Base-by-base conservation (phyloP, 192 early-diverging fungal species). In the Umbelopsis sp. region DNA sequence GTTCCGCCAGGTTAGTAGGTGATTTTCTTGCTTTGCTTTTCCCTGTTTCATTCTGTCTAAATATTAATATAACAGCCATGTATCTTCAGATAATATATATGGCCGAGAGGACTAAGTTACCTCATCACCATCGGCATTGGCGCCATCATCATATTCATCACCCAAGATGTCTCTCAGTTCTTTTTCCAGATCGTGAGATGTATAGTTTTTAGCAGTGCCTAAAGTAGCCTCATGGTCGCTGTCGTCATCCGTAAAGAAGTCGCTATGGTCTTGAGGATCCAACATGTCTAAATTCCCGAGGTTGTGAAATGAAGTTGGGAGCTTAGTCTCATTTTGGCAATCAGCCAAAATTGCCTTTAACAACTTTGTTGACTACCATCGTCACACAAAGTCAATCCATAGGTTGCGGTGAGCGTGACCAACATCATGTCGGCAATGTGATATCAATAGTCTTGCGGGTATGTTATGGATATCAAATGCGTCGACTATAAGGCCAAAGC, bases 91-190 rank as follows among this genome's bases (percentile, higher is more conserved):
- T 49, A 16, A n/a, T 2, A 9, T 4, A 5, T 49, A 49, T 21
- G 47, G 47, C n/a, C 47, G 47, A 5, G 20, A 49, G 20, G 47
- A 21, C 20, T 16, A 8, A 29, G 3, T 32, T 44, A 68, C 47
- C 66, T 50, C 47, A 4, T n/a, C 70, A 41, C 10, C 68, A 20
- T 32, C 38, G 6, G 41, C 53, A 38, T 71, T 26, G 24, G 49
- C 70, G 51, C 36, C 70, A 24, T 71, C 70, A 44, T 71, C 70
- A 56, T 71, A 71, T 5, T 24, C 52, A 54, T 71, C 70, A 20
- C 70, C 70, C 53, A 71, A 43, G 24, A 71, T 54, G 51, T 71
- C 70, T 54, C 70, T 52, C 52, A 71, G 52, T 31, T 71, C 70
- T 32, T 71, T 54, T 22, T 52, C 53, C 21, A 71, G 21, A 54